Conservation (phyloP, 768 basidiomycete species). For the Leccinum disarticulatum region DNA sequence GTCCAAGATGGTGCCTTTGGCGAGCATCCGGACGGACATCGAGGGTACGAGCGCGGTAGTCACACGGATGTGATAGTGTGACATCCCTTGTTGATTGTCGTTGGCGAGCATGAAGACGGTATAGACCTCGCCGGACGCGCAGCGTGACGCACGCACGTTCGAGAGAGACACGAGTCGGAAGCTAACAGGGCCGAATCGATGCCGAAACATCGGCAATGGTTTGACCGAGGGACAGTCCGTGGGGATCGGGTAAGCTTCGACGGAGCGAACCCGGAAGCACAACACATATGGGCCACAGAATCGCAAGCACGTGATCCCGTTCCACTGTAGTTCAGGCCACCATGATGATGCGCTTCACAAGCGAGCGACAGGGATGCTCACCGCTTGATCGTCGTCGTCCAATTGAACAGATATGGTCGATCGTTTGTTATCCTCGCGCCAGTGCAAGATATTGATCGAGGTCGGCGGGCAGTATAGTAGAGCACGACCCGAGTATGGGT, state of each 20-base stretch:
- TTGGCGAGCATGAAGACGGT: conserved; percentile 43
- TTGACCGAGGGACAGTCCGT: conserved; percentile 8
- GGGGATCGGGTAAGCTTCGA: conserved; percentile 41
- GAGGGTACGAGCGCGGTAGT: conserved; percentile 26
- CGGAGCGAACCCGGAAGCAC: conserved; percentile 48
- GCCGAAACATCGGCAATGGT: conserved; percentile 19
- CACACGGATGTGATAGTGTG: conserved; percentile 44
- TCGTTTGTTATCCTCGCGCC: conserved; percentile 29
- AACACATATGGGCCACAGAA: conserved; percentile 52
- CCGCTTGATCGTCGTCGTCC: conserved; percentile 34
- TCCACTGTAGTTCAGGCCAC: conserved; percentile 32
- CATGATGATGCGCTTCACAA: background rate
- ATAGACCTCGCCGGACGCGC: conserved; percentile 38
- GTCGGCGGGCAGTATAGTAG: conserved; percentile 31
- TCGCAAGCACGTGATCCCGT: conserved; percentile 41
- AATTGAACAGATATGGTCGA: conserved; percentile 22
- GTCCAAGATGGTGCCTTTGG: background rate
- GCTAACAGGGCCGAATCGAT: conserved; percentile 31
- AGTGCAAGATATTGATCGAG: conserved; percentile 40
- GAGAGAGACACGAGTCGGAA: conserved; percentile 42
- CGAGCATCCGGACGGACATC: conserved; percentile 43
- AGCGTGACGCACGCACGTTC: conserved; percentile 34
- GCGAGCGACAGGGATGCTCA: conserved; percentile 15
- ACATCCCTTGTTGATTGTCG: conserved; percentile 48
- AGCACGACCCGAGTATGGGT: conserved; percentile 32